Percentiles rank a stretch among this genome's conserved stretches.
These are phyloP conservation scores for Cladophialophora yegresii DNA, from an alignment of 2,329 filamentous ascomycete species.

Conservation along the genomic window DNA sequence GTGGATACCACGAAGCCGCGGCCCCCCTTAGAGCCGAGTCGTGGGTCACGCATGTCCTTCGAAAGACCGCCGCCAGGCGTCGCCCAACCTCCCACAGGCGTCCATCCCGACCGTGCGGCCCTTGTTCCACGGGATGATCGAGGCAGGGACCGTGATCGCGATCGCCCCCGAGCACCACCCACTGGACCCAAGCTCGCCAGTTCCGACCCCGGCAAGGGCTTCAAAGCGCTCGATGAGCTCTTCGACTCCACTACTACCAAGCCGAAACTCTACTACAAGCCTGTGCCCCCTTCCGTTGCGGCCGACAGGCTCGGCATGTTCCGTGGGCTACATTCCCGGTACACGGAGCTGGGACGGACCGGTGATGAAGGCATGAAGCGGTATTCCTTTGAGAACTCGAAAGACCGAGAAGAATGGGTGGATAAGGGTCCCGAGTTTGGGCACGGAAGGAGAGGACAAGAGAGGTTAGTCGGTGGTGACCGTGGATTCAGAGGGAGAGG, in stretches of 20 bases:
- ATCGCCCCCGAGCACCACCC: constrained; percentile 13
- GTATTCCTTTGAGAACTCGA: constrained; percentile 66
- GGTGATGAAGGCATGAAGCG: constrained; percentile 62
- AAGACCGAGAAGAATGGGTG: constrained; percentile 62
- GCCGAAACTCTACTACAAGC: constrained; percentile 66
- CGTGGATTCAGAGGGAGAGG: constrained; percentile 29
- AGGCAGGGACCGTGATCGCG: constrained; percentile 23
- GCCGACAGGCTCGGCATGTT: constrained; percentile 65
- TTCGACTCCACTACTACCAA: constrained; percentile 63
- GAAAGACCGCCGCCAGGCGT: constrained; percentile 16
- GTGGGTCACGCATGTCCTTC: constrained; percentile 17
- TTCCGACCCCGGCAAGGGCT: constrained; percentile 43
- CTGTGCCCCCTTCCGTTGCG: constrained; percentile 66
- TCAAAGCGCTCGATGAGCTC: constrained; percentile 61
- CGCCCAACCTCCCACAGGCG: constrained; percentile 11
- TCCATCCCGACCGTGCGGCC: constrained; percentile 30
- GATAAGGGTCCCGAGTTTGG: constrained; percentile 70
- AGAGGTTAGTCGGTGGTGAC: constrained; percentile 37
- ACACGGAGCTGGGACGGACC: constrained; percentile 37
- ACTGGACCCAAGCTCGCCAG: constrained; percentile 15
- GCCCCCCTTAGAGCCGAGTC: constrained; percentile 9
- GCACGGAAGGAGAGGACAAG: constrained; percentile 44
- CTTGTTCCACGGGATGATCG: constrained; percentile 17
- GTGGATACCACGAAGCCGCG: constrained; percentile 37
- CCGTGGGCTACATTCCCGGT: constrained; percentile 47